Base-by-base conservation (phyloP, 2,329 filamentous ascomycete species). In the Diaporthe vaccinii region DNA sequence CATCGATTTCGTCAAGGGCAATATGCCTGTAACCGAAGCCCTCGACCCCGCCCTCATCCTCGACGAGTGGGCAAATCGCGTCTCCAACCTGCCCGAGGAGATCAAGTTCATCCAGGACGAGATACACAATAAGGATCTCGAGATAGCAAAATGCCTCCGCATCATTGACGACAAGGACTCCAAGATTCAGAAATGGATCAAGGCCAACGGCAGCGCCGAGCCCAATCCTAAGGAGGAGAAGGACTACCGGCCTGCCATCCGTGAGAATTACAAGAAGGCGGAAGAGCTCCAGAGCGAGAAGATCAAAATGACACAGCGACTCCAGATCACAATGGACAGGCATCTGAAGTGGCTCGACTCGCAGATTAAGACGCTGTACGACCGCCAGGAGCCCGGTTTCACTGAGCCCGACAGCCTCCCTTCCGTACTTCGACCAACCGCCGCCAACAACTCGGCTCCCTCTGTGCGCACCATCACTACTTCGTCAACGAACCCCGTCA, bases 91-190 rank as follows among this genome's bases (percentile, higher is more conserved):
- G 39, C 94, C 94, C 77, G 93, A 94, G 77, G 94, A 97, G 84
- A 92, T 97, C 76, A 92, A 93, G 28, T 95, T 96, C 85, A 89
- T 96, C 77, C 93, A 96, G 80, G 94, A 96, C 81, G 94, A 97
- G 84, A 94, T 96, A 77, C 88, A 92, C 81, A 93, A 94, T 82
- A 96, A 96, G 83, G 94, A 97, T 82, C 89, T 90, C 68, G 88
- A 91, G 78, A 93, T 94, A 78, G 87, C 91, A 80, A 92, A 94
- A 65, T 92, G 93, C 81, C 87, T 92, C 75, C 89, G 91, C 76
- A 89, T 90, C 78, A 94, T 96, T 80, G 90, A 91, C 55, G 91
- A 93, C 75, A 92, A 93, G 78, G 94, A 97, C 81, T 89, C 84
- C 72, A 92, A 92, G 80, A 91, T 97, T 55, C 94, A 97, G 82